Evolutionary conservation across 768 basidiomycete species (phyloP), one percentile per base, ranked within the genome.

Genomic region (Sistotremastrum suecicum): DNA sequence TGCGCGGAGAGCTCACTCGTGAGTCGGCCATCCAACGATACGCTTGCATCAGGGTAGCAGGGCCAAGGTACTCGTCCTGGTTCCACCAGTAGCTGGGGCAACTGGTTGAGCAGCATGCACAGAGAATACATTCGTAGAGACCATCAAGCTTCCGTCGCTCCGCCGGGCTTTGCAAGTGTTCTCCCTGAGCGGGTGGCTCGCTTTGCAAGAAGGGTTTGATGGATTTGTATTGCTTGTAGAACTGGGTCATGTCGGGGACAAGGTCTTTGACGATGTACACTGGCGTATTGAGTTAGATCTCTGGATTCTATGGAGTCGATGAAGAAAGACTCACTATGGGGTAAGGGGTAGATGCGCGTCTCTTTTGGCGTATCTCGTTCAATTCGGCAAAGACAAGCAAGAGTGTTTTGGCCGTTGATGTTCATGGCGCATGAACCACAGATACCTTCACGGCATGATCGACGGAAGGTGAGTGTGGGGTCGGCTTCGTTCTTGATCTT

Each of bases 11-110:
- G 69, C 81, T 46, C 53, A 88, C 88, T 54, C 94, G 71, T 41
- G 89, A 94, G 60, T 98, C 94, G 0, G 92, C 91, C 59, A 99
- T 94, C 94, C 94, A 98, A 53, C 92, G 72, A 66, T 97, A 95
- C 0, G 90, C 89, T 56, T 90, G 86, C 89, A 97, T 90, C 56
- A 97, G 68, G 0, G 91, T 91, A 1, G 94, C 94, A 5, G 94
- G 94, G 34, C 94, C 92, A 37, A 99, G 83, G 64, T 99, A 99
- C 63, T 90, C 85, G 59, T 97, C 91, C 65, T 91, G 89, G 67
- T 97, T 98, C 94, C 94, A 98, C 94, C 94, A 97, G 66, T 98
- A 95, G 32, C 82, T 85, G 3, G 94, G 94, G 74, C 94, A 99
- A 39, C 85, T 86, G 0, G 94, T 98, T 38, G 91, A 91, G 69